phyloP scores from a whole-genome alignment of 2,329 filamentous ascomycete species.

The Phialophora macrospora region DNA sequence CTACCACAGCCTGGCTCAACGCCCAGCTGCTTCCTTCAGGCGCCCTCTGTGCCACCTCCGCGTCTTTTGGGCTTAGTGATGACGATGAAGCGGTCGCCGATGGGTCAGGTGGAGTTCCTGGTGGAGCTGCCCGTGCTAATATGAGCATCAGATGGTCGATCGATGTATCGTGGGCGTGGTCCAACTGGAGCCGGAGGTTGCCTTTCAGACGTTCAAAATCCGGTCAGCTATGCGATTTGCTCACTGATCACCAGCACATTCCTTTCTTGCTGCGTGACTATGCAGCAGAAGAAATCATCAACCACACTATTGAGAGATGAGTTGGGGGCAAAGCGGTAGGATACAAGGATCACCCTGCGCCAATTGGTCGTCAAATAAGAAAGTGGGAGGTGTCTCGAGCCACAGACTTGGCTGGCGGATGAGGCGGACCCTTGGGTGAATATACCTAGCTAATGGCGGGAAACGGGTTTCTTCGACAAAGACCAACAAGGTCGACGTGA shows the following conservation, averaged over 20 bases:
- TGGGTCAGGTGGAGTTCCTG: conserved; percentile 13
- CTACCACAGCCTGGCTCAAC: conserved; percentile 26
- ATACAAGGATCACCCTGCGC: background rate
- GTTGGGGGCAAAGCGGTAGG: background rate
- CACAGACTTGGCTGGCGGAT: background rate
- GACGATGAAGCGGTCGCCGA: conserved; percentile 29
- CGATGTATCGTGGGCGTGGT: conserved; percentile 22
- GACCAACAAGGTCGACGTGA: conserved; percentile 2
- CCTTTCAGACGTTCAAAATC: conserved; percentile 7
- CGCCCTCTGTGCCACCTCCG: conserved; percentile 30
- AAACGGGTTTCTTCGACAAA: background rate
- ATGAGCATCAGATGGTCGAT: conserved; percentile 28
- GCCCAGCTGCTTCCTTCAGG: conserved; percentile 29
- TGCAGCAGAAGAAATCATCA: conserved; percentile 20
- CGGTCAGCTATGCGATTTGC: conserved; percentile 29
- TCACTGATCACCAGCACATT: conserved; percentile 22
- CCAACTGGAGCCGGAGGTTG: conserved; percentile 22
- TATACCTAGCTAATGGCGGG: background rate
- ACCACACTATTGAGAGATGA: background rate
- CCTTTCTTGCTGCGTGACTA: conserved; percentile 26
- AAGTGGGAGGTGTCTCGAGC: background rate
- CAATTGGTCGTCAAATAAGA: background rate
- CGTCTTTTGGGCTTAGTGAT: conserved; percentile 32
- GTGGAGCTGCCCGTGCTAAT: conserved; percentile 19
- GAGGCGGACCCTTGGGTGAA: background rate